Evolutionary conservation across 106 monocot species (phyloP).

Genomic region (Chionographis japonica): DNA sequence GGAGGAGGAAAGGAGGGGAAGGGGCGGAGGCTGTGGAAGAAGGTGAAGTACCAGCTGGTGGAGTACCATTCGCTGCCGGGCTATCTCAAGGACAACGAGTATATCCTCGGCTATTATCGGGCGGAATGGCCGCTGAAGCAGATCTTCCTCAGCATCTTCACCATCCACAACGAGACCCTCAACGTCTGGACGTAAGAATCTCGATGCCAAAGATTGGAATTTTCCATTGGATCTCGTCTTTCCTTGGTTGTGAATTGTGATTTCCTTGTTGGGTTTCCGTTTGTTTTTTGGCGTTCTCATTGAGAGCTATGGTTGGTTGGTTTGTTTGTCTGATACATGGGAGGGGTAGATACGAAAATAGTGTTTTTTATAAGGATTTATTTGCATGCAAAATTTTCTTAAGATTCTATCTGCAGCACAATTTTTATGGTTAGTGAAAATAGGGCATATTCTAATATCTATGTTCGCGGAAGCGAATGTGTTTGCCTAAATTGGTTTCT

Average conservation of each 20-base stretch:
- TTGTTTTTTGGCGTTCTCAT: too few relatives aligned
- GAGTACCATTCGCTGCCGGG: conserved; percentile 40
- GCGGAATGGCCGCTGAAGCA: conserved; percentile 51
- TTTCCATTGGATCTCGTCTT: not conserved
- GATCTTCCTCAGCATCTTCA: conserved; percentile 43
- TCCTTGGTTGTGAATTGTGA: not conserved
- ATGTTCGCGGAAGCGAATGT: too few relatives aligned
- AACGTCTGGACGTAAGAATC: conserved; percentile 58
- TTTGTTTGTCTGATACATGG: too few relatives aligned
- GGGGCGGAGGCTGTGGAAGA: conserved; percentile 20
- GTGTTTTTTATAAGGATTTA: too few relatives aligned
- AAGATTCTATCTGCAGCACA: too few relatives aligned
- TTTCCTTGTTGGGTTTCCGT: not conserved
- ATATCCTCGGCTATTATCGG: conserved; percentile 33
- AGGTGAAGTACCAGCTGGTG: conserved; percentile 36
- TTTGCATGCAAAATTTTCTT: too few relatives aligned
- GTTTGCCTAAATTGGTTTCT: too few relatives aligned
- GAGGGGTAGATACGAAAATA: too few relatives aligned
- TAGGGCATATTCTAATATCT: too few relatives aligned
- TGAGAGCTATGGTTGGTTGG: too few relatives aligned
- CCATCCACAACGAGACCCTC: conserved; percentile 61
- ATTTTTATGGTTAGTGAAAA: too few relatives aligned
- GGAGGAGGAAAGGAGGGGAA: not conserved
- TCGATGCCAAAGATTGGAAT: not conserved
- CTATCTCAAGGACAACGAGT: conserved; percentile 56